Evolutionary conservation across 1,284 basidiomycete genomes (phyloP).

Genomic region (Abortiporus biennis): DNA sequence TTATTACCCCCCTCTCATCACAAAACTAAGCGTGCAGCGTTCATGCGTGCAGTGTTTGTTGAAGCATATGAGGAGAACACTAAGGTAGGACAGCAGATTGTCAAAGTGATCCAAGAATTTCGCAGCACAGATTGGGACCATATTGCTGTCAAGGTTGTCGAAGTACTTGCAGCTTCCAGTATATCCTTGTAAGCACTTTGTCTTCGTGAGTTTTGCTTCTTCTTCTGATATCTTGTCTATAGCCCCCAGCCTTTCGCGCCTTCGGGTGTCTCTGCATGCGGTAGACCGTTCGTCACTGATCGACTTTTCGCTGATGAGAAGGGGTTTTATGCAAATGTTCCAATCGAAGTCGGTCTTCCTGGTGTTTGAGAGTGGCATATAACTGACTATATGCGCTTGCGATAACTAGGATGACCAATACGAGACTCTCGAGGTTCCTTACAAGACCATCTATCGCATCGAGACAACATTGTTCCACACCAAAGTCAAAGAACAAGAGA

Average conservation of each 20-base stretch:
- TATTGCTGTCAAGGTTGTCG: conserved; percentile 39
- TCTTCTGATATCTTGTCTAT: conserved; percentile 5
- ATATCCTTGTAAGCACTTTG: conserved; percentile 38
- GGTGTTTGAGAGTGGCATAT: not conserved
- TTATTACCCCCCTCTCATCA: conserved; percentile 41
- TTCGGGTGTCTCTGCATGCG: conserved; percentile 33
- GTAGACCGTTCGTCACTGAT: conserved; percentile 31
- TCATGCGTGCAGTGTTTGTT: conserved; percentile 46
- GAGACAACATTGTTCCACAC: conserved; percentile 28
- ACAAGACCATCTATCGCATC: conserved; percentile 36
- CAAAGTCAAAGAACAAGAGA: conserved; percentile 22
- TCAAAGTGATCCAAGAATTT: conserved; percentile 35
- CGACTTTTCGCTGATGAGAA: conserved; percentile 47
- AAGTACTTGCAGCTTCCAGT: conserved; percentile 39
- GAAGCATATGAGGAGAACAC: conserved; percentile 14
- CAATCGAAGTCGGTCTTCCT: conserved; percentile 30
- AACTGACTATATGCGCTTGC: conserved; percentile 12
- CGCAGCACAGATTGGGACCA: conserved; percentile 47
- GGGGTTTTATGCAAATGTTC: conserved; percentile 44
- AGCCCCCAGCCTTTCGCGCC: conserved; percentile 59
- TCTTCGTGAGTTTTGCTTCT: conserved; percentile 34
- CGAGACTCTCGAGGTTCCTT: conserved; percentile 36
- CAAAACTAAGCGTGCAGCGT: conserved; percentile 33
- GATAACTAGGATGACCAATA: conserved; percentile 30
- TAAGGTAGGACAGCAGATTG: conserved; percentile 28